Evolutionary conservation across 345 rosid genomes (phyloP), one percentile per base, ranked within the genome.

Genomic region (Citrus glauca): DNA sequence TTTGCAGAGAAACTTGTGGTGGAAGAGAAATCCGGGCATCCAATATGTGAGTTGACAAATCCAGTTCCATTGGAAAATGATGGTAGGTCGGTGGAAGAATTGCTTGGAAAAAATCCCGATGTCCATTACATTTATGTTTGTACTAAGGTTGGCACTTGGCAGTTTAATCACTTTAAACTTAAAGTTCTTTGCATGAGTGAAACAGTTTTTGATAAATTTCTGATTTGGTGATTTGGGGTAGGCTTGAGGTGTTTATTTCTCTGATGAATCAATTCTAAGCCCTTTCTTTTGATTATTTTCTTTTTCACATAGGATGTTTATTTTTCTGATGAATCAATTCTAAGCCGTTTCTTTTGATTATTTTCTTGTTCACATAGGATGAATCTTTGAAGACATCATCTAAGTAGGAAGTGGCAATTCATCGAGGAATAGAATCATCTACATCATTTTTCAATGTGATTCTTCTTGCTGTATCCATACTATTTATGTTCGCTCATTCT

Each of bases 101-200:
- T 74, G 22, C 85, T 92, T 59, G 96, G 97, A 71, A 89, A 84
- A 72, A 87, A 82, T 80, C 90, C 94, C 35, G 94, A 92, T 25
- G 90, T 92, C 72, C 98, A 94, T 81, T 92, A 86, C 82, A 89
- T 94, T 38, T 91, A 91, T 35, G 78, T 88, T 78, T 90, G 93
- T 81, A 81, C 81, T 73, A 91, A 91, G 95, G 95, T 91, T 13
- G 55, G 78, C 69, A 56, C 50, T 45, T 45, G 50, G 17, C 50
- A 13, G 24, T 33, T 4, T 32, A 32, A 50, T 42, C 32, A 7
- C 30, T 42, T 25, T n/a, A 38, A 27, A 42, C 28, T 30, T 61
- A 40, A n/a, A 30, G 28, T 4, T 42, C 16, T 32, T 64, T 28
- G 45, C 27, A 38, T 73, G 73, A 70, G 30, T 50, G 17, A 60